These are phyloP conservation scores for Cutaneotrichosporon curvatum DNA, from an alignment of 1,284 basidiomycete species.

Conservation along the genomic window DNA sequence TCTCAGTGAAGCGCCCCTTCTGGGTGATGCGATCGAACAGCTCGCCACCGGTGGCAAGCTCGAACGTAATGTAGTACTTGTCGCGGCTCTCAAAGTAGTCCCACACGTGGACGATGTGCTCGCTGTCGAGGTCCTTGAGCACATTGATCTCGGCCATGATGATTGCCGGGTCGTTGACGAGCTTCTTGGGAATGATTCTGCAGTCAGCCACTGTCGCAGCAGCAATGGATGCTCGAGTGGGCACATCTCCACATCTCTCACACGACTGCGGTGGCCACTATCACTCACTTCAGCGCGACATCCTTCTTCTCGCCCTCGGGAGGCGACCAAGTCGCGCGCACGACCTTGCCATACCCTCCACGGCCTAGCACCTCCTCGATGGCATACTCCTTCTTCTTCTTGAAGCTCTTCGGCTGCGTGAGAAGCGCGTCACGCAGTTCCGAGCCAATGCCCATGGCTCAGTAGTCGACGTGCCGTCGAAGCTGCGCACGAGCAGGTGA, in stretches of 20 bases:
- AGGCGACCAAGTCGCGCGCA: constrained; percentile 55
- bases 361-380: constrained; percentile 55
- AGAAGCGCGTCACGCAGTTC: constrained; percentile 51
- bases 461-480: neutral
- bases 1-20: constrained; percentile 82
- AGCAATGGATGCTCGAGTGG: neutral
- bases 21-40: constrained; percentile 76
- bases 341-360: constrained; percentile 80
- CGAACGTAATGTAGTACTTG: constrained; percentile 86
- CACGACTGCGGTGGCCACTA: neutral
- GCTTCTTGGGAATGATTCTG: constrained; percentile 85
- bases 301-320: constrained; percentile 53
- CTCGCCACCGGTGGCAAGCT: constrained; percentile 83
- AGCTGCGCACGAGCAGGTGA: too few species aligned
- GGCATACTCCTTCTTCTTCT: constrained; percentile 63
- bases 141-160: constrained; percentile 89
- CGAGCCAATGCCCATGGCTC: constrained; percentile 28
- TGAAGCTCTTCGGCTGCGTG: constrained; percentile 71
- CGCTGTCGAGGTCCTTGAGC: constrained; percentile 74
- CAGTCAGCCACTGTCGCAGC: neutral
- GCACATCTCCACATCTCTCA: neutral
- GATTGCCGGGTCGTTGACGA: constrained; percentile 77
- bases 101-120: constrained; percentile 66
- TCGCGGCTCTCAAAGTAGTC: constrained; percentile 72
- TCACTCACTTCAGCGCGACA: constrained; percentile 58